Base-by-base conservation (phyloP, 164 flowering plant species). In the Litsea cubeba region DNA sequence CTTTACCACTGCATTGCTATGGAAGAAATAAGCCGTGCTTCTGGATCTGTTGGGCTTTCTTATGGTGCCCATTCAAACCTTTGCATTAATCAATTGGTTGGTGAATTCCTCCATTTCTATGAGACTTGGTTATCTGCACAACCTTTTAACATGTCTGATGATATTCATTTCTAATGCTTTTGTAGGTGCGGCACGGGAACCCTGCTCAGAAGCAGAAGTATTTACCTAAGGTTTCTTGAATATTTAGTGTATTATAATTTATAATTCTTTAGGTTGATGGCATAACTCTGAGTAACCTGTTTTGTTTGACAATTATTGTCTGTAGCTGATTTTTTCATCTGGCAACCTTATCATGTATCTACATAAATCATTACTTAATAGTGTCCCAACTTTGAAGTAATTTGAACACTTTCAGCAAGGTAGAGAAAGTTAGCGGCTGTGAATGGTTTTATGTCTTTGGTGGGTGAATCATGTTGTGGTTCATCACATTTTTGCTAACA, bases 11-110 rank as follows among this genome's bases (percentile, higher is more conserved):
- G 99, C 79, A 87, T 96, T 78, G 98, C 99, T 62, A 83, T 96
- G 97, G 99, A 96, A 80, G 99, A 94, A 82, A 87, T 96, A 60
- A 96, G 98, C 72, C 93, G 98, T 73, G 99, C 99, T 75, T 96
- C 99, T 25, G 99, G 95, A 32, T 89, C 99, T 26, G 99, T 96
- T 71, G 99, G 88, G 24, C 92, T 96, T 69, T 94, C 98, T 32
- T 96, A 88, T 85, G 99, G 97, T 79, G 99, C 97, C 6, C 99
- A 96, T 81, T 91, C 99, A 71, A 96, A 94, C 79, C 84, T 94
- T 66, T 94, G 98, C 85, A 87, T 96, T 76, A 94, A 96, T 81
- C 98, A 96, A 79, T 78, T 96, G 93, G 99, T 96, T 87, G 81
- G 49, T 70, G 65, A 75, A 11, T 68, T 24, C 30, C 67, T 65